Percentiles rank a stretch among this genome's conserved stretches.
Conservation (phyloP, 345 rosid genomes). For the Citrus hindsii region DNA sequence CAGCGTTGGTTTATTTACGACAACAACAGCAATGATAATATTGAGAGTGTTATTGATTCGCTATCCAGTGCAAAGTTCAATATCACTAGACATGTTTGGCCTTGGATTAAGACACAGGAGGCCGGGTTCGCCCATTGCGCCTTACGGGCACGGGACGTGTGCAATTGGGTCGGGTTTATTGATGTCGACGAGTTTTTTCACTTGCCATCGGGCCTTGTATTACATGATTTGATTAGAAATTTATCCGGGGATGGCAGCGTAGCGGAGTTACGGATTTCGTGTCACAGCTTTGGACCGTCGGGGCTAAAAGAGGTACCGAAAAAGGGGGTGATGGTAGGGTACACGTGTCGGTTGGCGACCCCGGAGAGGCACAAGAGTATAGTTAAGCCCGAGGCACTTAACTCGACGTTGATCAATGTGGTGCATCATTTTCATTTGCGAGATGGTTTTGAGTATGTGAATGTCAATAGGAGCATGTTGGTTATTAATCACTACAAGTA, state of each 20-base stretch:
- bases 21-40: constrained; percentile 79
- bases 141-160: constrained; percentile 46
- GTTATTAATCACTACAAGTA: constrained; percentile 81
- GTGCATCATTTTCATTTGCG: constrained; percentile 83
- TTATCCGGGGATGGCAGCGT: constrained; percentile 20
- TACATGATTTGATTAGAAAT: constrained; percentile 35
- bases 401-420: constrained; percentile 64
- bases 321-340: constrained; percentile 59
- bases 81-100: constrained; percentile 66
- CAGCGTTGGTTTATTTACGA: constrained; percentile 79
- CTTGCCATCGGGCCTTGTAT: constrained; percentile 34
- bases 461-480: constrained; percentile 46
- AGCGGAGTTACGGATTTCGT: constrained; percentile 55
- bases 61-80: constrained; percentile 25
- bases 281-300: constrained; percentile 79
- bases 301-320: constrained; percentile 41
- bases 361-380: constrained; percentile 94
- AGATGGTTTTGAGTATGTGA: constrained; percentile 35
- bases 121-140: constrained; percentile 89
- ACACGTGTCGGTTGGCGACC: constrained; percentile 53
- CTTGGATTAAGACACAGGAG: constrained; percentile 91
- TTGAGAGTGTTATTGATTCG: constrained; percentile 30
- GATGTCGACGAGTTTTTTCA: constrained; percentile 79
- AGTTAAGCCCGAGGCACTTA: constrained; percentile 68
- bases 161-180: constrained; percentile 84